Base-by-base conservation (phyloP, 768 basidiomycete species). In the Cystobasidium onofrii region DNA sequence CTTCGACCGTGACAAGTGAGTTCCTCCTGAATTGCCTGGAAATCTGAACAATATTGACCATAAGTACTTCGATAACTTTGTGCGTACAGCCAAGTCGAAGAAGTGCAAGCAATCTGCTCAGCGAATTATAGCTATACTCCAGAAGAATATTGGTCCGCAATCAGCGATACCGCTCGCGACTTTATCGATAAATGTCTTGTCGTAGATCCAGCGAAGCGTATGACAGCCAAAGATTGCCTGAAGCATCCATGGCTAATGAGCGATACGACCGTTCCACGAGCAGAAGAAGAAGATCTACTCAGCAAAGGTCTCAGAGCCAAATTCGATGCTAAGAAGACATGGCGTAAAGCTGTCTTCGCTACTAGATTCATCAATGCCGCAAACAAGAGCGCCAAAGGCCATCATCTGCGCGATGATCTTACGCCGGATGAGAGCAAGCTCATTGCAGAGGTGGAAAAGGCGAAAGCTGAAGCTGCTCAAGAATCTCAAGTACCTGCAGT, bases 121-220 rank as follows among this genome's bases (percentile, higher is more conserved):
- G 93, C 92, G 7, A 91, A 96, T 82, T 97, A 92, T 83, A 89
- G 88, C 80, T 98, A 97, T 79, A 88, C 89, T 85, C 89, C 89
- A 25, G 85, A 84, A 77, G 87, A 84, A 77, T 92, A 92, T 81
- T 93, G 92, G 91, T 84, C 80, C 50, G 89, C 89, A 78, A 91
- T 93, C n/a, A 88, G 89, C 1, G 84, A 86, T n/a, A 31, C 76
- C 75, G 95, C 92, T 0, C 88, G 88, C 73, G 86, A 88, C 76
- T 99, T 99, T 80, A 89, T 99, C 67, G 79, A 81, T 10, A 81
- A 84, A 52, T 97, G 95, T 80, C 84, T 99, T 76, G 95, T 92
- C 0, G 84, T 90, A 74, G 91, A 99, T 81, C 92, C 91, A 3
- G 80, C 80, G 0, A 82, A 84, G 63, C 86, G 95, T n/a, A 89